Conservation (phyloP, 1,284 basidiomycete genomes). For the Porodaedalea pini region DNA sequence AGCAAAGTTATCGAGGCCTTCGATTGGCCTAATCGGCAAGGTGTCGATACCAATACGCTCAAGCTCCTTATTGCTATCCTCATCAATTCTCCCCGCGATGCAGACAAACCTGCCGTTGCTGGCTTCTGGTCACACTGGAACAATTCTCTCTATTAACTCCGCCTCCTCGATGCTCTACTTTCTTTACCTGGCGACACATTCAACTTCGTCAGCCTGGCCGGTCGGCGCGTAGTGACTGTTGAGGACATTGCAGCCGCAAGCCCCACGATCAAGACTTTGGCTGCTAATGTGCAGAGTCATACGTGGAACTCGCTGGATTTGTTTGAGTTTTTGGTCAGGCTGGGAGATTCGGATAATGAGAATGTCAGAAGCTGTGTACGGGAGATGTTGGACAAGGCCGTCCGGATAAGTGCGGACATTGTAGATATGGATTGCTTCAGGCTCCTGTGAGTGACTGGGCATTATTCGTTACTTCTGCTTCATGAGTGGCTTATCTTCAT, state of each 20-base stretch:
- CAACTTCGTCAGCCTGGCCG: slow-evolving; percentile 83
- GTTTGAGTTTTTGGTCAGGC: slow-evolving; percentile 81
- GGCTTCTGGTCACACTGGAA: slow-evolving; percentile 84
- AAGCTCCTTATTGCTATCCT: slow-evolving; percentile 80
- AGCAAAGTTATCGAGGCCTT: slow-evolving; percentile 74
- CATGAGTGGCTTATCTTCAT: slow-evolving; percentile 30
- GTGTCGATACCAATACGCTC: slow-evolving; percentile 78
- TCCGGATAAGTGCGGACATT: slow-evolving; percentile 90
- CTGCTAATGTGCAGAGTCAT: slow-evolving; percentile 83
- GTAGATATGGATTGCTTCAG: slow-evolving; percentile 90
- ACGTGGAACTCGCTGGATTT: slow-evolving; percentile 95
- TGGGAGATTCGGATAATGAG: slow-evolving; percentile 65
- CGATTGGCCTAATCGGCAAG: slow-evolving; percentile 72
- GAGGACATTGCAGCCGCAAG: slow-evolving; percentile 81
- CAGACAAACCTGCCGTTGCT: slow-evolving; percentile 69
- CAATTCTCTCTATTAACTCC: slow-evolving; percentile 83
- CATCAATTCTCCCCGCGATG: slow-evolving; percentile 66
- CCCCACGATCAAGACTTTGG: slow-evolving; percentile 82
- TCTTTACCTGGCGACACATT: slow-evolving; percentile 87
- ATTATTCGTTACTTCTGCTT: too few relatives aligned
- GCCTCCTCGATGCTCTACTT: slow-evolving; percentile 83
- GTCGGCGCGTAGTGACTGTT: slow-evolving; percentile 76
- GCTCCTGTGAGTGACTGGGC: slow-evolving; percentile 69
- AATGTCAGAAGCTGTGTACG: slow-evolving; percentile 75
- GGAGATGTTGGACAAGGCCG: slow-evolving; percentile 89